phyloP scores from a whole-genome alignment of 306 rosid species.

The Betula pendula region DNA sequence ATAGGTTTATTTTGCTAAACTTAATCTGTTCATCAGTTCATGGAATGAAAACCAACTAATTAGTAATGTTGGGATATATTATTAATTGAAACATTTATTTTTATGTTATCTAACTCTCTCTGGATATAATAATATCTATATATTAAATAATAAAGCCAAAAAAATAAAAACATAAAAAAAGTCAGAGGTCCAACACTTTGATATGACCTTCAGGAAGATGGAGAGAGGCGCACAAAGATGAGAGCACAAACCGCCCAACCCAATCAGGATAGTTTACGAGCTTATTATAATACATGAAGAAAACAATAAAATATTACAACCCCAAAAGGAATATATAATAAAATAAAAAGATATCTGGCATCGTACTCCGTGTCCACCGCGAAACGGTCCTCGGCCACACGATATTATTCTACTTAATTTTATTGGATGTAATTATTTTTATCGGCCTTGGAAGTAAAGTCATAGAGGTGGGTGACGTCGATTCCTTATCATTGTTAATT shows the following conservation, averaged over 20 bases:
- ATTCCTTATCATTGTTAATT: not conserved
- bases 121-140: not conserved
- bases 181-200: constrained; percentile 3
- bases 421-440: not conserved
- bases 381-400: constrained; percentile 37
- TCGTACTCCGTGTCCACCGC: constrained; percentile 41
- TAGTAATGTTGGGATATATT: not conserved
- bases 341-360: constrained; percentile 24
- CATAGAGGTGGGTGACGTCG: not conserved
- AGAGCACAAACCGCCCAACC: constrained; percentile 33
- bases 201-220: not conserved
- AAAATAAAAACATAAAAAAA: not conserved
- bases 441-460: constrained; percentile 28
- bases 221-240: constrained; percentile 8
- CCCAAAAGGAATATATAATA: not conserved
- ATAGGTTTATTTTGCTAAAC: no score
- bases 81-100: not conserved
- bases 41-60: not conserved
- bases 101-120: not conserved
- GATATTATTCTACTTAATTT: constrained; percentile 7
- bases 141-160: not conserved
- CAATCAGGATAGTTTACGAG: constrained; percentile 11
- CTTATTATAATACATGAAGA: not conserved
- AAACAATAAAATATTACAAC: not conserved
- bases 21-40: no score